These are phyloP conservation scores for Graphilbum fragrans DNA, from an alignment of 2,329 filamentous ascomycete genomes.

Conservation along the genomic window DNA sequence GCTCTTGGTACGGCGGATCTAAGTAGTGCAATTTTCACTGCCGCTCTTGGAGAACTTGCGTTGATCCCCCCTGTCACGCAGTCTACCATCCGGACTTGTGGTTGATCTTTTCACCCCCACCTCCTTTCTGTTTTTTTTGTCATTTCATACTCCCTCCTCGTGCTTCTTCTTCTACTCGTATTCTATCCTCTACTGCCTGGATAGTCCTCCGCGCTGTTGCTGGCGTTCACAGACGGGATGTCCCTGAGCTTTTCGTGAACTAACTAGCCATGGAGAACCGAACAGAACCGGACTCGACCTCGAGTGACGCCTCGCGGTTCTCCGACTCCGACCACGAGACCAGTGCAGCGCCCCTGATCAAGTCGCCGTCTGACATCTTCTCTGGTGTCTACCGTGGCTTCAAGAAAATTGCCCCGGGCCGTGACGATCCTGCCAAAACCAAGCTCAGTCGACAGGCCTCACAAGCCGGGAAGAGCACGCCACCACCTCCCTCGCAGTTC, in stretches of 20 bases:
- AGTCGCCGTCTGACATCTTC: slow-evolving; percentile 34
- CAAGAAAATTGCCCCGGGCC: slow-evolving; percentile 31
- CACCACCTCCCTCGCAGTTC: slow-evolving; percentile 12
- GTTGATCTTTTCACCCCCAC: not conserved
- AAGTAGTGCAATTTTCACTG: too few species aligned
- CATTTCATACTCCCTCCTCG: too few species aligned
- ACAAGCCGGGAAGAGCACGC: slow-evolving; percentile 12
- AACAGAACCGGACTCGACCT: slow-evolving; percentile 15
- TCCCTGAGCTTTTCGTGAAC: too few species aligned
- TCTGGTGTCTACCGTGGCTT: slow-evolving; percentile 40
- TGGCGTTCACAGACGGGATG: too few species aligned
- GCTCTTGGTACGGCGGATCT: too few species aligned
- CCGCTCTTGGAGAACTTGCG: too few species aligned
- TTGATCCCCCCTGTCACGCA: too few species aligned
- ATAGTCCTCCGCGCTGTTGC: too few species aligned
- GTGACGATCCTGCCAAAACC: slow-evolving; percentile 29
- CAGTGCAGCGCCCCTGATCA: slow-evolving; percentile 17
- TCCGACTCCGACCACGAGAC: slow-evolving; percentile 34
- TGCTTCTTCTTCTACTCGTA: not conserved
- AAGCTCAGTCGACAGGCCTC: slow-evolving; percentile 32
- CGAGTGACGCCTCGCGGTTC: slow-evolving; percentile 23
- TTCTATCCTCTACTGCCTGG: too few species aligned
- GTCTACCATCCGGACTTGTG: too few species aligned
- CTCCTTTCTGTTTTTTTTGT: not conserved
- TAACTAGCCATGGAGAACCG: slow-evolving; percentile 19